Percentiles rank a stretch among this genome's conserved stretches.
These are phyloP conservation scores for Colletotrichum lindemuthianum DNA, from an alignment of 2,329 filamentous ascomycete species.

Conservation along the genomic window DNA sequence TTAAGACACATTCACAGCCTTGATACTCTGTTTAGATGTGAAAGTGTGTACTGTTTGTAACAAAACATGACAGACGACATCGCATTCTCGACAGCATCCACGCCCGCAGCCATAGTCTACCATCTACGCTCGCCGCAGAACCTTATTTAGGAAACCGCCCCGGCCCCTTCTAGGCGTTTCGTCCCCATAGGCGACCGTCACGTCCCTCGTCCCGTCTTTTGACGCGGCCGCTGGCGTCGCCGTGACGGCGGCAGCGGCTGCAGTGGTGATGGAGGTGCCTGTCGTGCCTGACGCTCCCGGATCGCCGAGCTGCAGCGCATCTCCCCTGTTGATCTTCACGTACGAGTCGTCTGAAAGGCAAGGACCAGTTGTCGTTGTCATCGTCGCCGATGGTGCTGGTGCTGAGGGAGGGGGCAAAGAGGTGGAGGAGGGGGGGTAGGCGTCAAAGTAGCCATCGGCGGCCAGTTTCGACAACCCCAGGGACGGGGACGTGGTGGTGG, in stretches of 20 bases:
- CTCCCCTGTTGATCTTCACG: constrained; percentile 36
- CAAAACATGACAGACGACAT: too few relatives aligned
- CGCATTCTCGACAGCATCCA: constrained; percentile 2
- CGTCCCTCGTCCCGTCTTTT: constrained; percentile 31
- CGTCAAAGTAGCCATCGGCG: constrained; percentile 43
- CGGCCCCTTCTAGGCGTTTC: constrained; percentile 42
- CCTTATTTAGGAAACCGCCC: constrained; percentile 48
- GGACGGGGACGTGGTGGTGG: constrained; percentile 35
- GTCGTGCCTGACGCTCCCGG: not conserved
- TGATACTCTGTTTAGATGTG: too few relatives aligned
- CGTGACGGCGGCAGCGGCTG: not conserved
- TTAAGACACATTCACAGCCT: too few relatives aligned
- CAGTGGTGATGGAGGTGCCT: not conserved
- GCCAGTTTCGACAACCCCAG: constrained; percentile 45
- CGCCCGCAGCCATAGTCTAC: constrained; percentile 1
- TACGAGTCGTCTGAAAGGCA: constrained; percentile 33
- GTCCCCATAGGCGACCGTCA: constrained; percentile 17
- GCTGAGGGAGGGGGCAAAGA: too few relatives aligned
- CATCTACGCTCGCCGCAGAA: constrained; percentile 45
- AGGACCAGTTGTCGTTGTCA: not conserved
- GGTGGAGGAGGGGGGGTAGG: not conserved
- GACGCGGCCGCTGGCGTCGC: not conserved
- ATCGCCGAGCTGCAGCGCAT: constrained; percentile 36
- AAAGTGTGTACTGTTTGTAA: too few relatives aligned
- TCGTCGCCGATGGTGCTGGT: too few relatives aligned